These are phyloP conservation scores for Teratosphaeriaceae sp. DNA, from an alignment of 2,329 filamentous ascomycete genomes.

Conservation along the genomic window DNA sequence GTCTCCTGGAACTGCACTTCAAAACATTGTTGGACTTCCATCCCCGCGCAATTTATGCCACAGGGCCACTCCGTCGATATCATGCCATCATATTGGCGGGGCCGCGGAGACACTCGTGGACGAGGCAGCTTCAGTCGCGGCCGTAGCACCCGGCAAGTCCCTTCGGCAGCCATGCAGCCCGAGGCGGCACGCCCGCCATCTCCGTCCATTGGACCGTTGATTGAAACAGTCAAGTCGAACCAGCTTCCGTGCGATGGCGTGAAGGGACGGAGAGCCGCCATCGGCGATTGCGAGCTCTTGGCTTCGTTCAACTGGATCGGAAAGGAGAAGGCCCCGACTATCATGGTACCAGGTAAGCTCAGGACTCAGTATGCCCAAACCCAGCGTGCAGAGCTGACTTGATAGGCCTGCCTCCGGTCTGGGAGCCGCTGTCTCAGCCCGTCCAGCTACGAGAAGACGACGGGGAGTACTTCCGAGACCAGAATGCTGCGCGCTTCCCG, in stretches of 20 bases:
- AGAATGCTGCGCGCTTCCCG: slow-evolving; percentile 47
- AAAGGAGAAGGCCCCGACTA: slow-evolving; percentile 29
- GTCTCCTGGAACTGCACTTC: no score
- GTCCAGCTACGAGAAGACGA: slow-evolving; percentile 37
- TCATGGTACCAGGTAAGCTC: slow-evolving; percentile 41
- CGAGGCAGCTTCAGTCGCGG: background rate
- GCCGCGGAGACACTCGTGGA: background rate
- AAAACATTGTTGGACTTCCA: no score
- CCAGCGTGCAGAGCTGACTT: slow-evolving; percentile 3
- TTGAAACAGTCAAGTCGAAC: slow-evolving; percentile 25
- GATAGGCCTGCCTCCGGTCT: slow-evolving; percentile 43
- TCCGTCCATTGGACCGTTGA: slow-evolving; percentile 5
- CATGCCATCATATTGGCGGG: background rate
- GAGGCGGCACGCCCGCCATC: background rate
- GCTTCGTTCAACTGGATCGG: slow-evolving; percentile 50
- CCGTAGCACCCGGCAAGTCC: background rate
- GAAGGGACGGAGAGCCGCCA: no score
- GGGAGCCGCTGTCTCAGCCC: slow-evolving; percentile 38
- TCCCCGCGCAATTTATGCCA: no score
- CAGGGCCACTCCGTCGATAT: no score
- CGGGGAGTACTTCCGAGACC: slow-evolving; percentile 48
- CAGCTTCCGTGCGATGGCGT: no score
- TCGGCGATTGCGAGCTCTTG: slow-evolving; percentile 29
- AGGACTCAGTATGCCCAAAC: background rate
- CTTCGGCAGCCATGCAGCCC: background rate